phyloP scores from a whole-genome alignment of 257 asterid species.

The Ilex aquifolium region DNA sequence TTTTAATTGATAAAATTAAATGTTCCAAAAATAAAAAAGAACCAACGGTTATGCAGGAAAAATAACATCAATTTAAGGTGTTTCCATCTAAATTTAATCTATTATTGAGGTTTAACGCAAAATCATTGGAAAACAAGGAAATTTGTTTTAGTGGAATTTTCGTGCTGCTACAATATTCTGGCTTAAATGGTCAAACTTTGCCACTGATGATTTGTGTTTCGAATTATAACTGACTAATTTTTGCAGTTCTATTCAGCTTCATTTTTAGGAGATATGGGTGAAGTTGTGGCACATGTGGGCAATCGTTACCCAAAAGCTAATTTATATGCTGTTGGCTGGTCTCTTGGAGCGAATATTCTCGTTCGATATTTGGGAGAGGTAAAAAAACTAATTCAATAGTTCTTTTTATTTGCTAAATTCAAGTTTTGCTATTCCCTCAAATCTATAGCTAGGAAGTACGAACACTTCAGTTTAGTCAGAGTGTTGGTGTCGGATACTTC shows the following conservation, averaged over 20 bases:
- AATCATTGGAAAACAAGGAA: not conserved
- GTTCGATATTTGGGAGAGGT: slow-evolving; percentile 92
- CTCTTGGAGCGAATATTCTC: slow-evolving; percentile 95
- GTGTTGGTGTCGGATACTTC: too few species aligned
- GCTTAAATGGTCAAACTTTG: not conserved
- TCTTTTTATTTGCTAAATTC: slow-evolving; percentile 3
- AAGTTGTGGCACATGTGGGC: slow-evolving; percentile 69
- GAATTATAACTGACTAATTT: slow-evolving; percentile 10
- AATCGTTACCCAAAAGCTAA: slow-evolving; percentile 67
- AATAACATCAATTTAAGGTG: not conserved
- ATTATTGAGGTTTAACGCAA: not conserved
- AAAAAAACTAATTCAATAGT: slow-evolving; percentile 9
- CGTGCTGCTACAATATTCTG: not conserved
- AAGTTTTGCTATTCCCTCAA: not conserved
- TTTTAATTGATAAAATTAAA: too few species aligned
- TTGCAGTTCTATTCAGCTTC: slow-evolving; percentile 98
- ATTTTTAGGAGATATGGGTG: slow-evolving; percentile 80
- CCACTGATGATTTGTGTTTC: not conserved
- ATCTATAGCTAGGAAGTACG: too few species aligned
- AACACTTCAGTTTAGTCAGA: too few species aligned
- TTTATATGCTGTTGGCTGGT: slow-evolving; percentile 90
- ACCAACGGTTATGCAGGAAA: not conserved
- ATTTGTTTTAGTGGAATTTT: not conserved
- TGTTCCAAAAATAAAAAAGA: too few species aligned
- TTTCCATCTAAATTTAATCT: not conserved